Conservation (phyloP, 129 eudicot genomes). For the Flaveria brownii region DNA sequence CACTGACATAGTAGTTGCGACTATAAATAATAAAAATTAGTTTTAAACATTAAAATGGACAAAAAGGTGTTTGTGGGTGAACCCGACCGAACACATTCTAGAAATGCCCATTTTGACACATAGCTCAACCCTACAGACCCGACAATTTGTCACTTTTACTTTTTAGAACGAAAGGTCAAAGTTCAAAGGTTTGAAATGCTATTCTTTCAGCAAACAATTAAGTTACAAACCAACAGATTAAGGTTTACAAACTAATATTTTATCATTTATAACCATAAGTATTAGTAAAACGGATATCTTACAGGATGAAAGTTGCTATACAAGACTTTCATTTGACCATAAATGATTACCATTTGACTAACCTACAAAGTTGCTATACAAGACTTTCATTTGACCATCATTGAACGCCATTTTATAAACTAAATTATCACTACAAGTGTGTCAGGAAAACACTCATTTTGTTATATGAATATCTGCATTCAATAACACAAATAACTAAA, state of each 20-base stretch:
- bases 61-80: not conserved
- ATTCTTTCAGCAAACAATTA: conserved; percentile 15
- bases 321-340: too few species aligned
- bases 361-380: too few species aligned
- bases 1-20: not conserved
- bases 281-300: conserved; percentile 36
- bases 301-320: conserved; percentile 97
- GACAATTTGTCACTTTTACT: not conserved
- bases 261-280: not conserved
- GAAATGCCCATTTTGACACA: not conserved
- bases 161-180: conserved; percentile 4
- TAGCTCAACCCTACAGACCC: conserved; percentile 8
- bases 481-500: too few species aligned
- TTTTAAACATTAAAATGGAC: not conserved
- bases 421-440: too few species aligned
- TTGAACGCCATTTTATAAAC: too few species aligned
- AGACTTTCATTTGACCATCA: too few species aligned
- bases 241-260: not conserved
- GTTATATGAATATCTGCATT: too few species aligned
- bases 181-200: conserved; percentile 14
- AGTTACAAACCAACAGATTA: conserved; percentile 18
- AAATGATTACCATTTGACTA: too few species aligned
- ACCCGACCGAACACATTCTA: not conserved
- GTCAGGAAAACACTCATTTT: too few species aligned
- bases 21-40: not conserved